Evolutionary conservation across 495 filamentous ascomycete species (phyloP), one percentile per base, ranked within the genome.

Genomic region (Penicillium riverlandense): DNA sequence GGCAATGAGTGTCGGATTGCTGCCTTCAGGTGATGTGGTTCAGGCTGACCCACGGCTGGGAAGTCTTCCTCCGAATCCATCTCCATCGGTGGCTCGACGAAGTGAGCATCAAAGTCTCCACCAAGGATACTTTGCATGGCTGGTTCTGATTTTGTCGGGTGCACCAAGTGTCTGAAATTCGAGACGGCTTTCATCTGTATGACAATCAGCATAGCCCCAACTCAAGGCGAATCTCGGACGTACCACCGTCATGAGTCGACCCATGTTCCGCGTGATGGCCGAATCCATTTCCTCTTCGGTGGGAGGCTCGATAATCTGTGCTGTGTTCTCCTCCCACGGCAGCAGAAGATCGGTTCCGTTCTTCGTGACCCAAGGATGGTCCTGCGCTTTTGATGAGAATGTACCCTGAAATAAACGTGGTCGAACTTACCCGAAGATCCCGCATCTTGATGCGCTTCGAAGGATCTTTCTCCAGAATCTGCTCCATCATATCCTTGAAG

Each of bases 281-380:
- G 81, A 78, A 46, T 92, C 85, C 54, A 95, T 78, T 62, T 98
- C 92, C 41, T 88, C 85, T 40, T 90, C 81, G 28, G 89, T 97
- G 3, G 92, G 91, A 7, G 77, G 70, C 32, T 85, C 83, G 15
- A 97, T 73, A 8, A 86, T 64, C 45, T 90, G 76, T 12, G 86
- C 77, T 11, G 85, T 95, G 55, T 98, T 98, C 61, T 97, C 91
- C 40, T 90, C 81, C 16, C 75, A 74, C 15, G 89, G 74, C 29
- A 98, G 73, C 11, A 98, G 67, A 44, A 83, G 83, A 63, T 98
- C 92, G 28, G 72, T 72, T 15, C 89, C 91, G 35, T 76, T 65
- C 52, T 79, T 85, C 7, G 92, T 98, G 8, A 97, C 90, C 92
- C 92, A 98, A 5, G 88, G 83, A 59, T 98, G 92, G 56, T 87